Evolutionary conservation across 129 eudicot species (phyloP).

Genomic region (Scalesia atractyloides): DNA sequence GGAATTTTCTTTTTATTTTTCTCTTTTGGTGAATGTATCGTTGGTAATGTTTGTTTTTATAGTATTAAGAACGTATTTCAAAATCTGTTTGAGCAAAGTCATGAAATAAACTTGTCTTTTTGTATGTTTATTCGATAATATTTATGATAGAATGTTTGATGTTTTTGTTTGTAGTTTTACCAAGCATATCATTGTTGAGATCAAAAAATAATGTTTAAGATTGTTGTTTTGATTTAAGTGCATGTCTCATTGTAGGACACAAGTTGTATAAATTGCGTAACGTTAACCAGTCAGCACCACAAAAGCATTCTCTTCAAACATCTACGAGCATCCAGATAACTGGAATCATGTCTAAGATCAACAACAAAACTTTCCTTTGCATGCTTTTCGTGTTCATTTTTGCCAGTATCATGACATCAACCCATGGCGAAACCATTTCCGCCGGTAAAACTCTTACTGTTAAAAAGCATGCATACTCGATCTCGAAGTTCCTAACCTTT

Average conservation of each 20-base stretch:
- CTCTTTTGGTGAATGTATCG: too few relatives aligned
- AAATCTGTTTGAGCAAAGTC: too few relatives aligned
- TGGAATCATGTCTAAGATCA: slow-evolving; percentile 16
- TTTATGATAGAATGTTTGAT: too few relatives aligned
- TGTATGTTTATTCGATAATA: too few relatives aligned
- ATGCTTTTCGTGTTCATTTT: slow-evolving; percentile 11
- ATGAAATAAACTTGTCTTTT: too few relatives aligned
- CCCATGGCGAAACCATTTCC: background rate
- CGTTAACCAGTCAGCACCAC: background rate
- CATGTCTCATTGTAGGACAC: background rate
- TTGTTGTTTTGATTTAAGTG: slow-evolving; percentile 4
- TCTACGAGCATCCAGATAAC: background rate
- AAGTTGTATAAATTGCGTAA: slow-evolving; percentile 12
- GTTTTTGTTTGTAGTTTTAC: too few relatives aligned
- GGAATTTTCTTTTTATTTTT: too few relatives aligned
- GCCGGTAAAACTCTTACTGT: background rate
- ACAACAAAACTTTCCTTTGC: background rate
- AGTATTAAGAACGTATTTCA: too few relatives aligned
- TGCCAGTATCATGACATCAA: slow-evolving; percentile 16
- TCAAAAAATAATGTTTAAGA: background rate
- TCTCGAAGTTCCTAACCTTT: too few relatives aligned
- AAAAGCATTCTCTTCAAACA: background rate
- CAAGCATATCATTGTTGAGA: too few relatives aligned
- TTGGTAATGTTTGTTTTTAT: too few relatives aligned
- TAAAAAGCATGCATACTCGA: background rate